phyloP scores from a whole-genome alignment of 768 basidiomycete genomes.

The Phlegmacium glaucopus region DNA sequence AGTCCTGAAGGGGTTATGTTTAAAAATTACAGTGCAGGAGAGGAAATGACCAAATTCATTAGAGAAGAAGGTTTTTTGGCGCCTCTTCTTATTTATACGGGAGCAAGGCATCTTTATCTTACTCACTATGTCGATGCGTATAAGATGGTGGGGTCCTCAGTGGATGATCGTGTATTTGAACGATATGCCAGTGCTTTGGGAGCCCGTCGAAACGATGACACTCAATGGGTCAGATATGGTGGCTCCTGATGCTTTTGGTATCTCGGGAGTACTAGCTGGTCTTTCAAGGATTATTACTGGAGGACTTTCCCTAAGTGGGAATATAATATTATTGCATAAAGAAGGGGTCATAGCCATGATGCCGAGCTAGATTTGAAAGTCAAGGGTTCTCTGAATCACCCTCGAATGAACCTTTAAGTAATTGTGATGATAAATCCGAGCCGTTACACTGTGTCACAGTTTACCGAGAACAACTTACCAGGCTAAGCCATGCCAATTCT shows the following conservation, averaged over 20 bases:
- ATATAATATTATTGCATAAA: no score
- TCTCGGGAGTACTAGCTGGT: no score
- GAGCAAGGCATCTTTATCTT: neutral
- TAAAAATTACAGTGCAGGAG: slow-evolving; percentile 7
- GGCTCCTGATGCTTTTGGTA: no score
- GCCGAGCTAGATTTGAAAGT: no score
- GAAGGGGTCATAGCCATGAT: no score
- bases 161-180: neutral
- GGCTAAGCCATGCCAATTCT: slow-evolving; percentile 11
- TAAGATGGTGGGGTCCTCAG: slow-evolving; percentile 4
- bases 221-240: neutral
- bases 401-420: no score
- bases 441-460: no score
- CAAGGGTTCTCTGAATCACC: neutral
- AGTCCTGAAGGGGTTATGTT: neutral
- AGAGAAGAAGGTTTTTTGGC: slow-evolving; percentile 6
- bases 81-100: slow-evolving; percentile 10
- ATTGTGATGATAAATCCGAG: no score
- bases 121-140: slow-evolving; percentile 9
- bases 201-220: neutral
- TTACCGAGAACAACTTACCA: no score
- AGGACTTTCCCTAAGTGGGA: no score
- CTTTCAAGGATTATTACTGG: no score
- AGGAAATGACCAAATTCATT: slow-evolving; percentile 10
- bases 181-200: neutral